Base-by-base conservation (phyloP, 148 eudicot genomes). In the Camellia lanceoleosa region DNA sequence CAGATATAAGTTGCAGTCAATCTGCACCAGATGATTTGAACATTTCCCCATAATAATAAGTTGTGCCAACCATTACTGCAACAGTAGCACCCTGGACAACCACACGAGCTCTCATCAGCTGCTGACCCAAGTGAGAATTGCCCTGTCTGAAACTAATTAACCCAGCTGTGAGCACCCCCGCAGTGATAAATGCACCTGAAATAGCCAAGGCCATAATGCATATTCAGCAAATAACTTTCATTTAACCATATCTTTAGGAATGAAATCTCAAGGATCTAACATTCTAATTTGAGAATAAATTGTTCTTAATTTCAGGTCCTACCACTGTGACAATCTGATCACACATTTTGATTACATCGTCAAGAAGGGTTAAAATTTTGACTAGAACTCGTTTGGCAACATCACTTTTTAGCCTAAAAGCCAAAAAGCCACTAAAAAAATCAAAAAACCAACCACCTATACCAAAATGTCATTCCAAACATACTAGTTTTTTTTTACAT, bases 1-100 rank as follows among this genome's bases (percentile, higher is more conserved):
- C 38, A 30, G 38, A n/a, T 5, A 66, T 30, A 30, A 30, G 38
- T 30, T 30, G 38, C 38, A 30, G 38, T 30, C 38, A 30, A 30
- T 1, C 38, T 30, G 38, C 38, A 30, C 38, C 38, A 30, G 38
- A 65, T 41, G 69, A 23, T 58, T 74, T 11, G 77, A 89, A 86
- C 75, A 74, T 88, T n/a, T 93, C 95, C 18, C 97, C 99, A 46
- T 90, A 93, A 77, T 92, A 93, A 83, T 80, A 80, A 71, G 98
- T 97, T 4, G 94, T 88, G 66, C 97, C 93, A 19, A 92, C 93
- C 97, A 95, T 93, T 14, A 93, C 82, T 19, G 97, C 97, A 68
- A 96, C 99, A 0, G 99, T 96, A n/a, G 91, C 97, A 70, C 98
- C 99, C 87, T 96, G 99, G 49, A 83, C 95, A 16, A 91, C 86